Conservation (phyloP, 208 protist species). For the Leishmania braziliensis region DNA sequence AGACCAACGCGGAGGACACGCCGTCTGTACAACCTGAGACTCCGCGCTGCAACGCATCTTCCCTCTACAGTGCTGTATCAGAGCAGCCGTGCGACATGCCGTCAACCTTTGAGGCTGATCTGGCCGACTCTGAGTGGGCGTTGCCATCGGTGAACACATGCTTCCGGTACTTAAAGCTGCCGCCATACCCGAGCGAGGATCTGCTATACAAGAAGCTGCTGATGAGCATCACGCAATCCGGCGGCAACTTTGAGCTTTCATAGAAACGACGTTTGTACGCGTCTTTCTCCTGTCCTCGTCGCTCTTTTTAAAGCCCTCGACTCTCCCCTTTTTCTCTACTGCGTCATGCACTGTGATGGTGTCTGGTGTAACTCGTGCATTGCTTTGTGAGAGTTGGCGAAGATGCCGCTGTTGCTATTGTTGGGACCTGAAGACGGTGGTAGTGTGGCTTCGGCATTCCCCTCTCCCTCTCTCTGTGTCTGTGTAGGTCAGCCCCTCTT, state of each 20-base stretch:
- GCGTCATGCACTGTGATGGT: not conserved
- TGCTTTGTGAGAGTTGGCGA: not conserved
- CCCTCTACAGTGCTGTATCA: slow-evolving; percentile 8
- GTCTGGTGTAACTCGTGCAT: not conserved
- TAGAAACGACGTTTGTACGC: slow-evolving; percentile 18
- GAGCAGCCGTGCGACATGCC: slow-evolving; percentile 11
- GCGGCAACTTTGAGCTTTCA: slow-evolving; percentile 87
- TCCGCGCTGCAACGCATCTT: slow-evolving; percentile 2
- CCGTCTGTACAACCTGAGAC: slow-evolving; percentile 12
- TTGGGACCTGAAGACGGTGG: too few species aligned
- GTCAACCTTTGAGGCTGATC: not conserved
- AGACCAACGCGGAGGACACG: slow-evolving; percentile 23
- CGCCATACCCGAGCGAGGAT: slow-evolving; percentile 84
- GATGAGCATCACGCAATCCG: slow-evolving; percentile 78
- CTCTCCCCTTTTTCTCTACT: not conserved
- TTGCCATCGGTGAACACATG: slow-evolving; percentile 92
- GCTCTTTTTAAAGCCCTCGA: not conserved
- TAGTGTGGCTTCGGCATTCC: not conserved
- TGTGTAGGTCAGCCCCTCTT: not conserved
- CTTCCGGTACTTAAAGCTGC: slow-evolving; percentile 91
- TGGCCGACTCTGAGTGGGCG: slow-evolving; percentile 67
- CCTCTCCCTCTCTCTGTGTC: not conserved
- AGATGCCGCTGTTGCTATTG: not conserved
- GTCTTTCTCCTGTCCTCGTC: not conserved
- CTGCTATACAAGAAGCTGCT: slow-evolving; percentile 85